Evolutionary conservation across 1,284 basidiomycete genomes (phyloP).

Genomic region (Ganoderma lingzhi): DNA sequence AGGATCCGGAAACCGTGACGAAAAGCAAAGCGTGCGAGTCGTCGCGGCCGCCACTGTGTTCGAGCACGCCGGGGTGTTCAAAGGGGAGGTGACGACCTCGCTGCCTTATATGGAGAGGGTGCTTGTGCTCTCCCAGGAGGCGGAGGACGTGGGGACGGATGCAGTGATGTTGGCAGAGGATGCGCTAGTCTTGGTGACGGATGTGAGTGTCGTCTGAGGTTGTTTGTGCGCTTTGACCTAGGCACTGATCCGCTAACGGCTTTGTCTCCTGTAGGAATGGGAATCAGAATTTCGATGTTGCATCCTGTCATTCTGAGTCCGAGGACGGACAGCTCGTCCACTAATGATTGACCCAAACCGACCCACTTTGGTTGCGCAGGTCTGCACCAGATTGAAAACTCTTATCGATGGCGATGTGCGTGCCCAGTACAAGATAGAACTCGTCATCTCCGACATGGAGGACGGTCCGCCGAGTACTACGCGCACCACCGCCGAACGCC

Average conservation of each 20-base stretch:
- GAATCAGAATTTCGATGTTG: constrained; percentile 40
- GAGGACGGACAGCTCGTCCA: too few relatives aligned
- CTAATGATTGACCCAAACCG: not conserved
- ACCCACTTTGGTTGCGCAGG: constrained; percentile 43
- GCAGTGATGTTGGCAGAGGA: constrained; percentile 64
- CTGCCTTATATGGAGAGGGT: constrained; percentile 52
- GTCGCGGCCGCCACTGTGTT: constrained; percentile 32
- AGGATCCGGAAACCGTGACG: not conserved
- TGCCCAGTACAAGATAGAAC: constrained; percentile 61
- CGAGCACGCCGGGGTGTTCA: constrained; percentile 41
- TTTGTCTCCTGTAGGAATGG: constrained; percentile 22
- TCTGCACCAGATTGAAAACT: constrained; percentile 50
- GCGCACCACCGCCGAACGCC: constrained; percentile 45
- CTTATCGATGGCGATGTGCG: constrained; percentile 47
- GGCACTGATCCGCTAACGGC: too few relatives aligned
- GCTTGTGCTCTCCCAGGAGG: constrained; percentile 20
- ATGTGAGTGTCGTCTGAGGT: constrained; percentile 44
- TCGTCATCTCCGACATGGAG: constrained; percentile 55
- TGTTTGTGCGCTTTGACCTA: not conserved
- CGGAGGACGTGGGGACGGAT: constrained; percentile 34
- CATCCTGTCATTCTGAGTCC: constrained; percentile 43
- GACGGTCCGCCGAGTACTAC: constrained; percentile 46
- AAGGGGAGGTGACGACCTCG: constrained; percentile 49
- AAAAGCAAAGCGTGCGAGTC: not conserved
- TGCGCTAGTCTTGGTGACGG: constrained; percentile 54